Evolutionary conservation across 1,139 yeast genomes (phyloP).

Genomic region (Geotrichum aggregatum): DNA sequence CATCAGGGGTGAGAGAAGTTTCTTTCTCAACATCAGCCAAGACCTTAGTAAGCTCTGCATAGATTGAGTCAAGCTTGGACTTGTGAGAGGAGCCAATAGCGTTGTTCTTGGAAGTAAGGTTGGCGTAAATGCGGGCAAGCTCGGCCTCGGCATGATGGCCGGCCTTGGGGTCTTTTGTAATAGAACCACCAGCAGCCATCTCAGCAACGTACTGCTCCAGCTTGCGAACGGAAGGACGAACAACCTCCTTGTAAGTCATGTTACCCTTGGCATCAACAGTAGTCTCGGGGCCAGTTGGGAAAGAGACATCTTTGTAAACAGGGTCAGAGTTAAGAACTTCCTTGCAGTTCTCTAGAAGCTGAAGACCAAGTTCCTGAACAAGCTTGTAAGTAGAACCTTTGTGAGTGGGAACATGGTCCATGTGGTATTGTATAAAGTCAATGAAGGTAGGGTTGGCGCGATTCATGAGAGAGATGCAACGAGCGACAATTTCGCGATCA

Average conservation of each 20-base stretch:
- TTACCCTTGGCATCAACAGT: slow-evolving; percentile 84
- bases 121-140: slow-evolving; percentile 77
- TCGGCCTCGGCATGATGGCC: slow-evolving; percentile 58
- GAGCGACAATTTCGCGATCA: slow-evolving; percentile 93
- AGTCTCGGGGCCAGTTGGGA: slow-evolving; percentile 94
- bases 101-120: slow-evolving; percentile 64
- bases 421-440: slow-evolving; percentile 95
- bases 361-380: slow-evolving; percentile 86
- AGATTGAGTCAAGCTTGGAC: slow-evolving; percentile 73
- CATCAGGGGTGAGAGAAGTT: slow-evolving; percentile 29
- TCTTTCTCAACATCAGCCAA: slow-evolving; percentile 48
- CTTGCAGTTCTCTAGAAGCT: slow-evolving; percentile 90
- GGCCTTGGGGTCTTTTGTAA: slow-evolving; percentile 68
- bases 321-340: slow-evolving; percentile 80
- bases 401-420: slow-evolving; percentile 83
- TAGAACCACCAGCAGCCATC: slow-evolving; percentile 92
- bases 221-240: slow-evolving; percentile 88
- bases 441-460: slow-evolving; percentile 90
- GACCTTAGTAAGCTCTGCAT: slow-evolving; percentile 70
- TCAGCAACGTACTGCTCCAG: slow-evolving; percentile 92
- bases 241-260: slow-evolving; percentile 74
- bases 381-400: slow-evolving; percentile 86
- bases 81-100: slow-evolving; percentile 55
- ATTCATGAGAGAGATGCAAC: slow-evolving; percentile 96
- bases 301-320: slow-evolving; percentile 88